Evolutionary conservation across 164 flowering plant genomes (phyloP).

Genomic region (Macadamia tetraphylla): DNA sequence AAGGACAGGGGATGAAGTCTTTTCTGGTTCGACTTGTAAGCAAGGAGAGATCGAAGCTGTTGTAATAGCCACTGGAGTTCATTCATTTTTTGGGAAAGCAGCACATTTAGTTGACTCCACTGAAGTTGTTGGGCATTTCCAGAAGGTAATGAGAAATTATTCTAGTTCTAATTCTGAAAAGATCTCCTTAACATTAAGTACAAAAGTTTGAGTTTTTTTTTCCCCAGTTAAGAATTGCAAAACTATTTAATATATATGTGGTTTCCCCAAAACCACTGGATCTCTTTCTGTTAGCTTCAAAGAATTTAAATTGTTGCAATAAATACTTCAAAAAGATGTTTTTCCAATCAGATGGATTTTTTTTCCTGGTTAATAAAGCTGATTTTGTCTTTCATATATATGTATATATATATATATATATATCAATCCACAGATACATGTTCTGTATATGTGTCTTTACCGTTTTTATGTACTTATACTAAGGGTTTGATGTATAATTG

Average conservation of each 20-base stretch:
- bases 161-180: not conserved
- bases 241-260: too few relatives aligned
- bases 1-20: conserved; percentile 76
- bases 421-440: not conserved
- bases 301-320: not conserved
- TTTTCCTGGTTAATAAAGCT: not conserved
- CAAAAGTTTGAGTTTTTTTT: too few relatives aligned
- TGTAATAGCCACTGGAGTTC: conserved; percentile 74
- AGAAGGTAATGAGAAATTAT: conserved; percentile 34
- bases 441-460: too few relatives aligned
- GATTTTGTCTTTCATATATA: not conserved
- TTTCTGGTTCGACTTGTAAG: conserved; percentile 78
- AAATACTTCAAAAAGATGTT: not conserved
- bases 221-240: too few relatives aligned
- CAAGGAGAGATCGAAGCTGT: conserved; percentile 85
- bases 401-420: not conserved
- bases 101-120: conserved; percentile 76
- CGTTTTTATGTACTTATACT: not conserved
- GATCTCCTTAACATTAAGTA: not conserved
- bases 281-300: too few relatives aligned
- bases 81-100: conserved; percentile 77
- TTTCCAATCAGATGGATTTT: not conserved
- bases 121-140: conserved; percentile 76
- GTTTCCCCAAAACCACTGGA: not conserved
- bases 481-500: conserved; percentile 7